Conservation (phyloP, 2,329 filamentous ascomycete species). For the Torrubiellomyces zombiae region DNA sequence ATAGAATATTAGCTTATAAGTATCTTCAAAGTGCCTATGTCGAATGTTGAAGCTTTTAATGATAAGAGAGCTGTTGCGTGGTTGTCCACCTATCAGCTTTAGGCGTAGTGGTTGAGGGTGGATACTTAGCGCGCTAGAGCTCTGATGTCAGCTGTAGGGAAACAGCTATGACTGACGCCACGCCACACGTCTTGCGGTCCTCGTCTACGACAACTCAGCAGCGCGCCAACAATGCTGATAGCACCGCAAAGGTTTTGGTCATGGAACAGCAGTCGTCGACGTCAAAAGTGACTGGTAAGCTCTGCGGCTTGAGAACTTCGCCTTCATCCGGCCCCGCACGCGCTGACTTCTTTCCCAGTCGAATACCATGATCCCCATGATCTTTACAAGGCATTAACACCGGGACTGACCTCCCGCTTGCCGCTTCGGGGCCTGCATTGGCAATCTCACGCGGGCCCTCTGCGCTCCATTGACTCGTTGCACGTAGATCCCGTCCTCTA, state of each 20-base stretch:
- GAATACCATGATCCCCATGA: conserved; percentile 92
- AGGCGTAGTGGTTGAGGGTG: no score
- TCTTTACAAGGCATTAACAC: conserved; percentile 67
- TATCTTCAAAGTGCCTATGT: no score
- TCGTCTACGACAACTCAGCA: no score
- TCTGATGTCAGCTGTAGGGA: no score
- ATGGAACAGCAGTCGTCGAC: conserved; percentile 55
- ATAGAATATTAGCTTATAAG: no score
- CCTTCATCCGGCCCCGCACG: not conserved
- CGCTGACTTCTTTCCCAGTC: conserved; percentile 38
- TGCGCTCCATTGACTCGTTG: conserved; percentile 84
- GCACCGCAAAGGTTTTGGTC: conserved; percentile 13
- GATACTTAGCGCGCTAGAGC: no score
- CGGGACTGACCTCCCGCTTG: conserved; percentile 60
- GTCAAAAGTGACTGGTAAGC: conserved; percentile 59
- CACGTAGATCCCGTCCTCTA: conserved; percentile 73
- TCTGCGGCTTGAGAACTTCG: not conserved
- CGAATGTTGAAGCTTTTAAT: no score
- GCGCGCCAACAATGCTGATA: conserved; percentile 13
- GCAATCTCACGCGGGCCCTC: conserved; percentile 82
- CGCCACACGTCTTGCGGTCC: no score
- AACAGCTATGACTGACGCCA: no score
- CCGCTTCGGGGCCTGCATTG: conserved; percentile 88
- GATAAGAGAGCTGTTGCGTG: no score
- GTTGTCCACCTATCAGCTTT: no score